Evolutionary conservation across 2,329 filamentous ascomycete genomes (phyloP).

Genomic region (Paraphoma sp.): DNA sequence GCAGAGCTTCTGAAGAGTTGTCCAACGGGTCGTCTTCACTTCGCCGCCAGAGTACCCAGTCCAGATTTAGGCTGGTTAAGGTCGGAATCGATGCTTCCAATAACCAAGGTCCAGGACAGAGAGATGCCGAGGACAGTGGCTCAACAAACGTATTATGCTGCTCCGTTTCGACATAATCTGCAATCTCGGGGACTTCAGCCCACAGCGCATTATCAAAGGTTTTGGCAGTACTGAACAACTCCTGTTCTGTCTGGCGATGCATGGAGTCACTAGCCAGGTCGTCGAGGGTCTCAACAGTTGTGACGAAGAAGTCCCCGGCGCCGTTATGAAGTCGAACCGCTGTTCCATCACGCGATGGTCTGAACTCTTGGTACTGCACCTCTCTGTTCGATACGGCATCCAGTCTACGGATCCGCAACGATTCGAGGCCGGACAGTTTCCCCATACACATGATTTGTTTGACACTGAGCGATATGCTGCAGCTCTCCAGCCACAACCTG

Average conservation of each 20-base stretch:
- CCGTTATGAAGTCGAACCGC: constrained; percentile 36
- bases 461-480: constrained; percentile 37
- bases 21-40: constrained; percentile 15
- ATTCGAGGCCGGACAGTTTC: constrained; percentile 46
- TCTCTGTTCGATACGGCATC: constrained; percentile 33
- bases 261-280: background rate
- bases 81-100: constrained; percentile 29
- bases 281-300: constrained; percentile 2
- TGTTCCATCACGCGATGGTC: constrained; percentile 39
- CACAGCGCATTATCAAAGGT: constrained; percentile 36
- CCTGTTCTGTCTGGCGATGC: constrained; percentile 6
- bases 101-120: constrained; percentile 22
- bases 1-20: constrained; percentile 22
- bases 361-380: constrained; percentile 32
- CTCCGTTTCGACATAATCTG: constrained; percentile 25
- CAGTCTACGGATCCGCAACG: constrained; percentile 51
- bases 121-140: constrained; percentile 6
- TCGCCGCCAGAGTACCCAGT: constrained; percentile 45
- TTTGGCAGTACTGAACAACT: constrained; percentile 24
- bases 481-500: constrained; percentile 56
- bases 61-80: constrained; percentile 42
- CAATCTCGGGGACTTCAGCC: constrained; percentile 30
- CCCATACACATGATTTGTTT: constrained; percentile 20
- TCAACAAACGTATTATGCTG: constrained; percentile 7
- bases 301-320: constrained; percentile 33